Percentiles rank a stretch among this genome's conserved stretches.
Evolutionary conservation across 192 early-diverging fungal genomes (phyloP).

Genomic region (Obelidium mucronatum): DNA sequence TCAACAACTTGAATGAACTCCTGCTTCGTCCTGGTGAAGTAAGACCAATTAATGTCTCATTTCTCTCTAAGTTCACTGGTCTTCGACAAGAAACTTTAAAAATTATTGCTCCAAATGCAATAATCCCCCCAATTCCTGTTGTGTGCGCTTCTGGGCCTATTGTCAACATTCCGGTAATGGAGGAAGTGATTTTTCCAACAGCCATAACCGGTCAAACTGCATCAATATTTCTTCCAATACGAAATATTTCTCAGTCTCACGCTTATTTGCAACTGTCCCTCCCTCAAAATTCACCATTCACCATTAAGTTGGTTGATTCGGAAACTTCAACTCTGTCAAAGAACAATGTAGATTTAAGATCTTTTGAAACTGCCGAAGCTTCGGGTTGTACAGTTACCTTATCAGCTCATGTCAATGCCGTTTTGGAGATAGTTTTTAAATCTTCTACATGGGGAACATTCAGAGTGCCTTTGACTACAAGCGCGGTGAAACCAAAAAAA

Average conservation of each 20-base stretch:
- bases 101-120: conserved; percentile 47
- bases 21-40: conserved; percentile 50
- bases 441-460: conserved; percentile 52
- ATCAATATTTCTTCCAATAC: conserved; percentile 48
- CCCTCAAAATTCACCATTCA: conserved; percentile 45
- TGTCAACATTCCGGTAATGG: conserved; percentile 50
- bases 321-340: conserved; percentile 31
- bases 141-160: conserved; percentile 54
- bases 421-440: conserved; percentile 49
- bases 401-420: conserved; percentile 42
- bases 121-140: conserved; percentile 34
- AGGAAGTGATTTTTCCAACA: conserved; percentile 54
- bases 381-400: conserved; percentile 48
- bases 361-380: conserved; percentile 46
- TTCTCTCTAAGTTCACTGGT: conserved; percentile 52
- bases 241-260: conserved; percentile 43
- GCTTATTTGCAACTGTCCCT: conserved; percentile 44
- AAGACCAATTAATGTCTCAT: conserved; percentile 40
- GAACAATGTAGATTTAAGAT: conserved; percentile 41
- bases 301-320: conserved; percentile 39
- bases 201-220: conserved; percentile 13
- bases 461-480: conserved; percentile 38
- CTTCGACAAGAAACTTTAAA: conserved; percentile 47
- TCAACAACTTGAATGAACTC: conserved; percentile 47
- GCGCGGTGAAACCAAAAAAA: conserved; percentile 55